Conservation (phyloP, 805 yeast genomes). For the Peterozyma xylosa region DNA sequence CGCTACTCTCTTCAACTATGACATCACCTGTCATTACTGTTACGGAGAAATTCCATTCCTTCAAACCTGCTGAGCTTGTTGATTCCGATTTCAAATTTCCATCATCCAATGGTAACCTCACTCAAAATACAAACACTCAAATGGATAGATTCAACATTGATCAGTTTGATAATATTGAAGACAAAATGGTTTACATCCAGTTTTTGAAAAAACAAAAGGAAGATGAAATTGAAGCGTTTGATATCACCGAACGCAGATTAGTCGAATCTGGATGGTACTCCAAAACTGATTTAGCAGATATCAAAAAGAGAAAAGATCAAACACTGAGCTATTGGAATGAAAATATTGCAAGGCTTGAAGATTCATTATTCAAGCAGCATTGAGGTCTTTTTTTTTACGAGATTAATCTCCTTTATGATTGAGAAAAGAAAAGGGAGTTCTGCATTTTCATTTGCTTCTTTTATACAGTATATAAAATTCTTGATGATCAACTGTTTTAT, state of each 20-base stretch:
- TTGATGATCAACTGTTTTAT: too few species aligned
- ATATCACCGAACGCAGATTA: slow-evolving; percentile 5
- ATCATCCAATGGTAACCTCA: neutral
- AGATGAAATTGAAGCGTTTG: slow-evolving; percentile 5
- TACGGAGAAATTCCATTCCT: slow-evolving; percentile 4
- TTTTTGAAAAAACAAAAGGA: slow-evolving; percentile 6
- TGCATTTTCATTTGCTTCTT: too few species aligned
- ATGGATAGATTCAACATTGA: neutral
- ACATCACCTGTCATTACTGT: slow-evolving; percentile 6
- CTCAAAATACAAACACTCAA: neutral
- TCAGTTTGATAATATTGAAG: slow-evolving; percentile 6
- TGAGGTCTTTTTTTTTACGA: too few species aligned
- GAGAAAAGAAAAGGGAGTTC: too few species aligned
- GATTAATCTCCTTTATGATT: too few species aligned
- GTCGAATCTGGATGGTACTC: slow-evolving; percentile 6
- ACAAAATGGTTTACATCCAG: slow-evolving; percentile 5
- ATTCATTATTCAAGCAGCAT: too few species aligned
- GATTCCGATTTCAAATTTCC: neutral
- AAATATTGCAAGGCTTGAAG: slow-evolving; percentile 2
- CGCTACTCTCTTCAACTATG: slow-evolving; percentile 1
- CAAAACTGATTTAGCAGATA: slow-evolving; percentile 1
- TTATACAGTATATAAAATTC: too few species aligned
- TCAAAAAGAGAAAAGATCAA: slow-evolving; percentile 3
- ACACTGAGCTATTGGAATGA: slow-evolving; percentile 3
- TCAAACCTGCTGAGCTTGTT: slow-evolving; percentile 1